Evolutionary conservation across 2,329 filamentous ascomycete genomes (phyloP), one percentile per base, ranked within the genome.

Genomic region (Metarhizium guizhouense): DNA sequence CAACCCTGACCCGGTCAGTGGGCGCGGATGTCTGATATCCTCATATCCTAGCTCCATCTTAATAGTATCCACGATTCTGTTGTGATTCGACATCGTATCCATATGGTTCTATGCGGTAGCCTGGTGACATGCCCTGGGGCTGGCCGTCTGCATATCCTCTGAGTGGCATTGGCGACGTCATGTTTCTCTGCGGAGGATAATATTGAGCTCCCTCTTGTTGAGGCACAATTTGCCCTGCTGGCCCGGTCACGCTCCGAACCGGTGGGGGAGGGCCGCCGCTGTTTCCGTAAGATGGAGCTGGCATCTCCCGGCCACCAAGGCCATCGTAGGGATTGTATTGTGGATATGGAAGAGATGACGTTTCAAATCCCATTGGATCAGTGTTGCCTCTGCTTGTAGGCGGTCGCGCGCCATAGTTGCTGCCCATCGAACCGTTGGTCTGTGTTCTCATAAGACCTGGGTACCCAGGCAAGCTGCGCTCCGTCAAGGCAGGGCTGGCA

Each of bases 91-190:
- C 59, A 43, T 73, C 68, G 58, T 74, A 73, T 43, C 66, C 69
- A 51, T 70, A 72, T 10, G 65, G 65, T 36, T 59, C 61, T n/a
- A 60, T 61, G 43, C 65, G 61, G 51, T 62, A 60, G 34, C 61
- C 62, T 29, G 63, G 62, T 20, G 58, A 43, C 48, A 54, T 67
- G 49, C 62, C 64, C 16, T 66, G 58, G 18, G 61, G 58, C 13
- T 63, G 66, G n/a, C 11, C 42, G 42, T 25, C 10, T 18, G 18
- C 62, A 45, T 62, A 61, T 43, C 62, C 64, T 48, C 68, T 63
- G 32, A 64, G 61, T 14, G 70, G 68, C 54, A 72, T 61, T 4
- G 74, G 73, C 4, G 71, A 73, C 25, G 76, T 78, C 70, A 78
- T 71, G 55, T 74, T 77, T 52, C 77, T 70, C 59, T 71, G 71